phyloP scores from a whole-genome alignment of 805 yeast species.

The Wickerhamiella lipophila region DNA sequence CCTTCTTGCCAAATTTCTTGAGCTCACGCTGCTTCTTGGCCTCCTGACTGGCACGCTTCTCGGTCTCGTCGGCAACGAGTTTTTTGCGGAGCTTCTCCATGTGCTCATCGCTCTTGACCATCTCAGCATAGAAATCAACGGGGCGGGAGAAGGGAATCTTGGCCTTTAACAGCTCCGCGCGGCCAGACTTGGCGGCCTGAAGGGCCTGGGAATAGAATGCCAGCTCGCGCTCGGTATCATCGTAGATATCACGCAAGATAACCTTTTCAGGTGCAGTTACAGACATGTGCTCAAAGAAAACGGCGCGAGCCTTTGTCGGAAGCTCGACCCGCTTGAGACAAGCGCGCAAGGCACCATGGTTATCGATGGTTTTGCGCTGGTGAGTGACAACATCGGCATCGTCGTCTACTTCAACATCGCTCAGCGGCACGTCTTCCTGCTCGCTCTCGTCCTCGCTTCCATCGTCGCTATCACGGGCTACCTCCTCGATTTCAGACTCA shows the following conservation, averaged over 20 bases:
- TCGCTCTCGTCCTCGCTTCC: constrained; percentile 44
- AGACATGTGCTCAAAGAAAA: constrained; percentile 77
- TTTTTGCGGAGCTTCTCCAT: constrained; percentile 86
- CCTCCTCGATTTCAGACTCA: constrained; percentile 28
- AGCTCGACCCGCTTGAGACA: constrained; percentile 26
- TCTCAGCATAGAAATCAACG: constrained; percentile 91
- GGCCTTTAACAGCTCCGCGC: constrained; percentile 47
- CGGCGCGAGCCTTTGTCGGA: constrained; percentile 44
- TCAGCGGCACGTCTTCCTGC: constrained; percentile 66
- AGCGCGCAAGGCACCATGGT: constrained; percentile 51
- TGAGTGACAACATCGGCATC: constrained; percentile 92
- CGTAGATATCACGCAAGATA: constrained; percentile 70
- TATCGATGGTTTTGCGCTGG: constrained; percentile 79
- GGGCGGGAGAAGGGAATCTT: constrained; percentile 88
- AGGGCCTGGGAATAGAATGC: constrained; percentile 92
- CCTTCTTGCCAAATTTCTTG: constrained; percentile 96
- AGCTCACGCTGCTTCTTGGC: constrained; percentile 88
- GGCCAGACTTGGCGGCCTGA: constrained; percentile 64
- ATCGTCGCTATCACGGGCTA: constrained; percentile 32
- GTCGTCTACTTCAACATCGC: constrained; percentile 84
- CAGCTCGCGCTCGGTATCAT: constrained; percentile 90
- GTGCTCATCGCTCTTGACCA: constrained; percentile 96
- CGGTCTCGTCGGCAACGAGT: constrained; percentile 55
- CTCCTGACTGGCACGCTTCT: constrained; percentile 78
- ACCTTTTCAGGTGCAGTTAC: constrained; percentile 48